Evolutionary conservation across 2,329 filamentous ascomycete species (phyloP).

Genomic region (Diaporthe vaccinii): DNA sequence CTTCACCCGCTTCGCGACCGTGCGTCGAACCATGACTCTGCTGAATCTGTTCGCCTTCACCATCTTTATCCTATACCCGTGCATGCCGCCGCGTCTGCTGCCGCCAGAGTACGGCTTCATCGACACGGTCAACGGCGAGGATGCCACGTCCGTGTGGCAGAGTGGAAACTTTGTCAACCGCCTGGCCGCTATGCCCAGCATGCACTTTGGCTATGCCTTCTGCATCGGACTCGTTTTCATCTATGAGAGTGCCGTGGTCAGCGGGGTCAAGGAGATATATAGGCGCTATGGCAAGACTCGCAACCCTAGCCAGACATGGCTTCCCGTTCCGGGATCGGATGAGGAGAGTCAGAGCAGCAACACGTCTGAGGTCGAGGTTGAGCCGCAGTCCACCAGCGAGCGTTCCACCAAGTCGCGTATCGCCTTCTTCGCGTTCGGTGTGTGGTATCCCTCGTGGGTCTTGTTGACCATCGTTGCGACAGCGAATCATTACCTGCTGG

Average conservation of each 20-base stretch:
- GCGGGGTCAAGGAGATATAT: conserved; percentile 39
- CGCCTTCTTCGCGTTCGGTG: conserved; percentile 52
- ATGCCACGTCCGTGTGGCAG: conserved; percentile 67
- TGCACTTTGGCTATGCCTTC: conserved; percentile 70
- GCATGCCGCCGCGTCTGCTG: conserved; percentile 72
- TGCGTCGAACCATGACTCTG: conserved; percentile 59
- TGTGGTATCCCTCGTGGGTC: conserved; percentile 67
- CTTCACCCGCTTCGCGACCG: conserved; percentile 52
- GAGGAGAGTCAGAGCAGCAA: conserved; percentile 32
- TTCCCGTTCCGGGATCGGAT: conserved; percentile 33
- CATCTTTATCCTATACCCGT: conserved; percentile 70
- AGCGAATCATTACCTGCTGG: conserved; percentile 75
- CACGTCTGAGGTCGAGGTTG: conserved; percentile 11
- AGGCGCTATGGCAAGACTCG: conserved; percentile 40
- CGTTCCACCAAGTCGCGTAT: conserved; percentile 35
- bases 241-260: conserved; percentile 58
- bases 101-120: conserved; percentile 63
- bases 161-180: conserved; percentile 70
- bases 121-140: conserved; percentile 64
- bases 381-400: conserved; percentile 34
- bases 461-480: conserved; percentile 71
- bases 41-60: conserved; percentile 70
- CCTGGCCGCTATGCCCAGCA: conserved; percentile 69
- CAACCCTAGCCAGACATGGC: conserved; percentile 38
- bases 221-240: conserved; percentile 66